Evolutionary conservation across 2,329 filamentous ascomycete species (phyloP).

Genomic region (Elsinoe fawcettii): DNA sequence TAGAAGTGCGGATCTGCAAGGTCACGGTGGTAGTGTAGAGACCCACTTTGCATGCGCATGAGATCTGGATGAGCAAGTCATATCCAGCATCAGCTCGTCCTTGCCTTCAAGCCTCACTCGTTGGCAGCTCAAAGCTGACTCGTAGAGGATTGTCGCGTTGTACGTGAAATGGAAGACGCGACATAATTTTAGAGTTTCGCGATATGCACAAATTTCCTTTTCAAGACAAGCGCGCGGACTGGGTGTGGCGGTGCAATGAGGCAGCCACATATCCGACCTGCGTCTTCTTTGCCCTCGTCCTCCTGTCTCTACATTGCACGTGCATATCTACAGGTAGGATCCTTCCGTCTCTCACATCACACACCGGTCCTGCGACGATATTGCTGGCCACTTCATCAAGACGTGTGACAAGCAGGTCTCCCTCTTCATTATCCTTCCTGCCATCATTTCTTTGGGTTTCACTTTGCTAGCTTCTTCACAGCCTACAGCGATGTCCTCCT

Average conservation of each 20-base stretch:
- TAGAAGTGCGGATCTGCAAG: neutral
- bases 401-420: neutral
- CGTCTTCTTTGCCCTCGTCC: neutral
- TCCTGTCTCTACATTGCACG: neutral
- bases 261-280: neutral
- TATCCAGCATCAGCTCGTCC: neutral
- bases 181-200: neutral
- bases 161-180: neutral
- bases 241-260: conserved; percentile 1
- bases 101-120: neutral
- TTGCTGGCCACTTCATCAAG: neutral
- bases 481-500: neutral
- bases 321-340: neutral
- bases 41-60: neutral
- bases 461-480: neutral
- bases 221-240: neutral
- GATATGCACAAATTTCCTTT: neutral
- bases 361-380: neutral
- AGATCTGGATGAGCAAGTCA: neutral
- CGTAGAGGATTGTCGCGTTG: neutral
- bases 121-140: too few relatives aligned
- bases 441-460: neutral
- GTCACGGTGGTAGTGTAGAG: neutral
- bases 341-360: neutral
- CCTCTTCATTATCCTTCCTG: neutral